phyloP scores from a whole-genome alignment of 805 yeast species.

The Metschnikowia baotianmanensis region DNA sequence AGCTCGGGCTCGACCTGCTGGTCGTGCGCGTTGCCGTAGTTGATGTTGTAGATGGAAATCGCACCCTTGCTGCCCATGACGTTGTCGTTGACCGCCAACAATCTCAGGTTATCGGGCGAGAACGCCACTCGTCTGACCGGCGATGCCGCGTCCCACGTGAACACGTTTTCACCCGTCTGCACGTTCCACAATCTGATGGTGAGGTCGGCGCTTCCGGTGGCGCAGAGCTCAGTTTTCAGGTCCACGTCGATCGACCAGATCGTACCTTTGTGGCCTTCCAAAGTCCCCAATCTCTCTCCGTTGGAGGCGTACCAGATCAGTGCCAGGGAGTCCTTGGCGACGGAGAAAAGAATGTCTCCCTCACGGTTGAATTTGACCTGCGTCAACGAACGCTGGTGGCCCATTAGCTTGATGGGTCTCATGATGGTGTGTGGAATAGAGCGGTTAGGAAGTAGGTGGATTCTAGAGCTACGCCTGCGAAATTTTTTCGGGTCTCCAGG shows the following conservation, averaged over 20 bases:
- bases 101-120: slow-evolving; percentile 63
- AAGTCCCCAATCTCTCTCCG: slow-evolving; percentile 96
- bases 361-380: slow-evolving; percentile 94
- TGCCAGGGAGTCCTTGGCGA: slow-evolving; percentile 86
- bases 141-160: slow-evolving; percentile 70
- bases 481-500: slow-evolving; percentile 3
- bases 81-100: slow-evolving; percentile 80
- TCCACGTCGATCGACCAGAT: slow-evolving; percentile 93
- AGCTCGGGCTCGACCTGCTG: slow-evolving; percentile 57
- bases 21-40: slow-evolving; percentile 41
- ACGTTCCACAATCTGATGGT: slow-evolving; percentile 83
- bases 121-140: slow-evolving; percentile 93
- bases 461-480: not conserved
- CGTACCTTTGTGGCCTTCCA: slow-evolving; percentile 82
- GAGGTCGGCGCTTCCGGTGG: slow-evolving; percentile 91
- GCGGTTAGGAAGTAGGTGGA: not conserved
- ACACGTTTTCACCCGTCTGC: slow-evolving; percentile 69
- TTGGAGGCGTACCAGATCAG: slow-evolving; percentile 92
- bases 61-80: slow-evolving; percentile 89
- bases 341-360: slow-evolving; percentile 90
- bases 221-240: slow-evolving; percentile 59
- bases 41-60: slow-evolving; percentile 63
- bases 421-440: slow-evolving; percentile 18
- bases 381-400: slow-evolving; percentile 96
- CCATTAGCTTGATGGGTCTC: slow-evolving; percentile 67